phyloP scores from a whole-genome alignment of 176 grass and related monocot species.

The Bromus sterilis region DNA sequence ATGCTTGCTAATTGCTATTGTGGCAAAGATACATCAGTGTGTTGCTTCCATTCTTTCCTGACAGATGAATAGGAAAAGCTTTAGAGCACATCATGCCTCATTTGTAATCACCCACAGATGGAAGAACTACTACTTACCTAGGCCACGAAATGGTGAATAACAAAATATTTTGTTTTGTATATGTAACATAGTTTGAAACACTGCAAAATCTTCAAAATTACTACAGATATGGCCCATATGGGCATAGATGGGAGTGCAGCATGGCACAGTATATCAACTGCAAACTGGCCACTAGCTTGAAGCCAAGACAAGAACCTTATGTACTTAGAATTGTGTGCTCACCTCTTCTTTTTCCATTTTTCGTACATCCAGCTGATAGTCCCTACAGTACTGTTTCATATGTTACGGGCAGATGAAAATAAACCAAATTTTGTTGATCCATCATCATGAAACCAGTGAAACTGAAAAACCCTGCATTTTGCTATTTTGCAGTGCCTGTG shows the following conservation, averaged over 20 bases:
- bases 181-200: background rate
- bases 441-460: background rate
- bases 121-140: background rate
- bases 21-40: background rate
- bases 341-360: background rate
- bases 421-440: background rate
- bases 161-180: background rate
- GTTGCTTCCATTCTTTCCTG: background rate
- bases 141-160: background rate
- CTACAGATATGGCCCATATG: background rate
- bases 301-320: background rate
- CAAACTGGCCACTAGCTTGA: background rate
- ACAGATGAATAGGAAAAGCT: background rate
- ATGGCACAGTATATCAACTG: background rate
- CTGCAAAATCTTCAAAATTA: background rate
- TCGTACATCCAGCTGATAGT: background rate
- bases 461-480: background rate
- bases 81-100: background rate
- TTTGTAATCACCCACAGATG: background rate
- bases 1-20: background rate
- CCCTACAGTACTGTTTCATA: background rate
- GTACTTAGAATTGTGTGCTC: background rate
- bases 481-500: conserved; percentile 46
- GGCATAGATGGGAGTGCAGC: background rate
- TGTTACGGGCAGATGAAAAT: background rate